A percentile compares a stretch with the other conserved stretches of the same genome.
Conservation (phyloP, 1,139 yeast species). For the Debaryomyces coudertii region DNA sequence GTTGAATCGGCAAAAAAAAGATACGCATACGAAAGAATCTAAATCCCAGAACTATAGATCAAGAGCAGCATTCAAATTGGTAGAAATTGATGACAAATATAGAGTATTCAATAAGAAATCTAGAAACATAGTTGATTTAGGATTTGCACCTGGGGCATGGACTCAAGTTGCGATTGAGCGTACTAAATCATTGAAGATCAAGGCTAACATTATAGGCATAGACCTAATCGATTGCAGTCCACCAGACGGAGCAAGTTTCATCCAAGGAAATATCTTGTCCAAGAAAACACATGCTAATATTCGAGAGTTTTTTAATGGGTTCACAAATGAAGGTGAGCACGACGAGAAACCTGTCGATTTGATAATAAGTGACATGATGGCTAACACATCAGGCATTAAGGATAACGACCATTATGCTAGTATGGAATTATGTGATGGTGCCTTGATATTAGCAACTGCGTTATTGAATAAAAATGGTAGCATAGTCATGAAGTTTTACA, state of each 20-base stretch:
- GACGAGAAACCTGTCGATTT: conserved; percentile 29
- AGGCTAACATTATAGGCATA: conserved; percentile 40
- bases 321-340: background rate
- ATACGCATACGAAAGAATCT: conserved; percentile 67
- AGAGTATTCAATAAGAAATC: conserved; percentile 52
- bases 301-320: conserved; percentile 20
- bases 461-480: conserved; percentile 37
- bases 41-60: conserved; percentile 67
- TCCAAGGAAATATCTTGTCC: conserved; percentile 47
- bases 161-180: conserved; percentile 44
- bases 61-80: conserved; percentile 86
- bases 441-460: conserved; percentile 31
- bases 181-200: conserved; percentile 19
- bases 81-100: conserved; percentile 69
- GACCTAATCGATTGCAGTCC: conserved; percentile 44
- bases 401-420: conserved; percentile 49
- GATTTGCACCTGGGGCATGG: conserved; percentile 57
- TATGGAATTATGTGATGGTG: conserved; percentile 49
- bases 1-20: conserved; percentile 71
- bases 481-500: conserved; percentile 46
- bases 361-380: conserved; percentile 53
- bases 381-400: conserved; percentile 48
- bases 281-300: conserved; percentile 37
- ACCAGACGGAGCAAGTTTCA: conserved; percentile 42
- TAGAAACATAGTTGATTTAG: conserved; percentile 74